phyloP scores from a whole-genome alignment of 768 basidiomycete species.

The Suillus subalutaceus region DNA sequence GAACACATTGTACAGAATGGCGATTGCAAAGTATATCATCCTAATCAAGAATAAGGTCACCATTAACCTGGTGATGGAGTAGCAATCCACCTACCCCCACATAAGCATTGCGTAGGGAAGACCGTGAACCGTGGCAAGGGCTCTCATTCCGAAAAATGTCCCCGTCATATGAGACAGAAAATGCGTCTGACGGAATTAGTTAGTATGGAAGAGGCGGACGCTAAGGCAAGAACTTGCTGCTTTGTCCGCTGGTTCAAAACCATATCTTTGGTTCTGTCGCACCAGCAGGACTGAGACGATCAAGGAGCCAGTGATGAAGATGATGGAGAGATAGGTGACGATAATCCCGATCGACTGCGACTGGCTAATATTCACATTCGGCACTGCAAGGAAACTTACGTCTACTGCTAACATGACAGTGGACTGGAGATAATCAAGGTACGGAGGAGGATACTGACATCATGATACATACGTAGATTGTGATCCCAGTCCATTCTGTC shows the following conservation, averaged over 20 bases:
- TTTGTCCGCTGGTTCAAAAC: slow-evolving; percentile 23
- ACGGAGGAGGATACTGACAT: not conserved
- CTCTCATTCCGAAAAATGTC: not conserved
- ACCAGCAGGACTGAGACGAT: slow-evolving; percentile 38
- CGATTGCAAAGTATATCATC: slow-evolving; percentile 2
- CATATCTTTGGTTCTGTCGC: slow-evolving; percentile 37
- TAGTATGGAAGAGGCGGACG: not conserved
- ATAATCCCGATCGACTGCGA: slow-evolving; percentile 27
- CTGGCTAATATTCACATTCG: slow-evolving; percentile 28
- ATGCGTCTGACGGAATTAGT: not conserved
- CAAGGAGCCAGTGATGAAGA: slow-evolving; percentile 37
- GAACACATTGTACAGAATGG: slow-evolving; percentile 2
- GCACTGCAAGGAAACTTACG: slow-evolving; percentile 14
- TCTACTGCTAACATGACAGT: slow-evolving; percentile 18
- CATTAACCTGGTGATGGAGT: not conserved
- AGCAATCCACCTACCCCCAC: not conserved
- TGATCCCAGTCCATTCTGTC: slow-evolving; percentile 51
- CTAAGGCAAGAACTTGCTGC: slow-evolving; percentile 26
- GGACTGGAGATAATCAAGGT: slow-evolving; percentile 2
- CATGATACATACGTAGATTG: slow-evolving; percentile 44
- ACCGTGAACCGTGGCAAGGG: not conserved
- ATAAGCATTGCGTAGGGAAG: slow-evolving; percentile 6
- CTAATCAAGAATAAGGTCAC: not conserved
- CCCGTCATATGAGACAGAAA: slow-evolving; percentile 17
- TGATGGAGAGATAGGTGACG: slow-evolving; percentile 40